Base-by-base conservation (phyloP, 2,329 filamentous ascomycete species). In the Echinosphaeria canescens region DNA sequence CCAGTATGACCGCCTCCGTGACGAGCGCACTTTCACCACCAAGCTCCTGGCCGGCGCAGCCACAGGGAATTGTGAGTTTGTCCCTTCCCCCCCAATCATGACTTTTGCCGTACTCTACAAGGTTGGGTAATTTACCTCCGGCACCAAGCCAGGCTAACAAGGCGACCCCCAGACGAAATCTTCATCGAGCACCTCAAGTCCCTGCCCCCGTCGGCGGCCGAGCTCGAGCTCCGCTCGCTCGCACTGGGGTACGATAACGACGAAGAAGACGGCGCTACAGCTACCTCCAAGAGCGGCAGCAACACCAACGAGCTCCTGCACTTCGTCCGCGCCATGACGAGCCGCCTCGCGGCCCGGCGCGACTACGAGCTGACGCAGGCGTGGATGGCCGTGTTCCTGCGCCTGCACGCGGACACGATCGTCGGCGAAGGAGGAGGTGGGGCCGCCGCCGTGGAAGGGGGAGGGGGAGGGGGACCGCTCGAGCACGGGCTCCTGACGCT, bases 331-430 rank as follows among this genome's bases (percentile, higher is more conserved):
- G 82, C 82, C 2, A 50, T 98, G 29, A 90, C 79, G 0, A 59
- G 54, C 28, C 61, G 75, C 10, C 53, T 95, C 27, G 50, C 55
- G 23, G 56, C 66, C 27, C 69, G 73, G 34, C 66, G 65, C 25
- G 88, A 95, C 47, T 98, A 91, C 47, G 88, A 98, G 50, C 60
- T 98, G 22, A 76, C 81, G 11, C 84, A 95, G 48, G 81, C 82
- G 1, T 98, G 88, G 85, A 95, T 98, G 82, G 73, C 75, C 2
- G 85, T 95, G 2, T 91, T 95, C 41, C 46, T 98, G 31, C 66
- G 73, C 25, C 53, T 92, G 22, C 85, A 95, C 47, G 64, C 63
- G 34, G 62, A 68, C 35, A 34, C 59, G 20, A 48, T 64, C 23
- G 53, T 53, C 50, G 57, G n/a, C 51, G 42, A 62, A 41, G 45